Evolutionary conservation across 1,284 basidiomycete genomes (phyloP), one percentile per base, ranked within the genome.

Genomic region (Tremellales sp.): DNA sequence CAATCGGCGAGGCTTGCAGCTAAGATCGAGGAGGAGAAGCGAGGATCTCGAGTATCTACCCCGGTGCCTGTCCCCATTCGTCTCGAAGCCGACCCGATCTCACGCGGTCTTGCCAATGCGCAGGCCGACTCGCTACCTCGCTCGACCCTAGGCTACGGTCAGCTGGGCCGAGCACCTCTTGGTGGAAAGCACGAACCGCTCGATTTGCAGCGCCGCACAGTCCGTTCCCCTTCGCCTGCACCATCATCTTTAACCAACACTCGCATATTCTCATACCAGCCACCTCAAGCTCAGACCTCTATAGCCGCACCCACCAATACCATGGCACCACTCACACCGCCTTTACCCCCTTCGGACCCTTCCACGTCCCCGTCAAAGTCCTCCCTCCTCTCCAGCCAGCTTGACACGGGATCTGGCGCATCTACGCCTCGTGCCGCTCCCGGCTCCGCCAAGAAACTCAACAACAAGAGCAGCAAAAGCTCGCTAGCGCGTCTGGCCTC

Each of bases 401-500:
- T 31, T 17, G 12, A 33, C 35, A 15, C 17, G 13, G 53, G 49
- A 2, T 68, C 67, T 1, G 71, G 70, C 2, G 57, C 62, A 1
- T 67, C 68, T 0, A 70, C 70, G 1, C 68, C 70, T 0, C 61
- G 55, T 40, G 36, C 58, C 1, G 66, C 67, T 0, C 64, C 68
- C 0, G 19, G 15, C 6, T 17, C 33, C 19, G 58, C 51, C 15
- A 63, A 61, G 44, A 60, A 56, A 22, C 53, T 74, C 4, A 65
- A 65, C 22, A 60, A 48, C 23, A 62, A 73, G 40, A 46, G 60
- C 17, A 73, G 70, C 47, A 62, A 60, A 45, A 61, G 65, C 17
- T 70, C 70, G 1, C 64, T 72, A 29, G 65, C 60, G 0, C 56
- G 64, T 8, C 60, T 71, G 35, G 68, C 65, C 1, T 60, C 59